Evolutionary conservation across 2,329 filamentous ascomycete species (phyloP).

Genomic region (Fusarium compactum): DNA sequence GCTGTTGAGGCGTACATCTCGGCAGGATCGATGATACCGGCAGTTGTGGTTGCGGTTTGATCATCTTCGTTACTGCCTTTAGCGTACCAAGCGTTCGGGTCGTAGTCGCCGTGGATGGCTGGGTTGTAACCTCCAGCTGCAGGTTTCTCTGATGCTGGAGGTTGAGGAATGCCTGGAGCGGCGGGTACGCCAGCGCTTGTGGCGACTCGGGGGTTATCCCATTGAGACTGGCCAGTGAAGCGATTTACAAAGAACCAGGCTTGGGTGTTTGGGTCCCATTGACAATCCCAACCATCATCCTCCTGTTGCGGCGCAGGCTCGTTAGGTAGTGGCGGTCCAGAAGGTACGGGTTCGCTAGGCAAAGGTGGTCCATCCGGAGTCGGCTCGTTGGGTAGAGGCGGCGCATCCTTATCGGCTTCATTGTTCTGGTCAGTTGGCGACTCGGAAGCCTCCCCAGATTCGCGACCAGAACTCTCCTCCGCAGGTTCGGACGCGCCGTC

Average conservation of each 20-base stretch:
- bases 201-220: conserved; percentile 86
- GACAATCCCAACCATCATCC: conserved; percentile 82
- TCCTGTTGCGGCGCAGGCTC: conserved; percentile 65
- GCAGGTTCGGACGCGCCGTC: conserved; percentile 30
- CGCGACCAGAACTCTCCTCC: conserved; percentile 30
- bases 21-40: conserved; percentile 54
- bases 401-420: conserved; percentile 43
- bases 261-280: conserved; percentile 77
- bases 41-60: conserved; percentile 45
- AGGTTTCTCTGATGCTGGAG: conserved; percentile 53
- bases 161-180: conserved; percentile 44
- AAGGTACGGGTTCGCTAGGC: conserved; percentile 48
- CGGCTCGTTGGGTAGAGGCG: conserved; percentile 55
- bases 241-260: conserved; percentile 89
- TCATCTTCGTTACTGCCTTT: conserved; percentile 61
- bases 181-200: conserved; percentile 50
- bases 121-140: conserved; percentile 89
- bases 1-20: conserved; percentile 75
- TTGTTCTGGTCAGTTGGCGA: conserved; percentile 12
- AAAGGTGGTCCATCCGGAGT: conserved; percentile 49
- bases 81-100: conserved; percentile 95
- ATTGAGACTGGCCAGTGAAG: conserved; percentile 79
- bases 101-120: conserved; percentile 95
- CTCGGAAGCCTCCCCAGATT: conserved; percentile 45
- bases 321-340: conserved; percentile 57